Evolutionary conservation across 2,329 filamentous ascomycete species (phyloP), one percentile per base, ranked within the genome.

Genomic region (Botrytis squamosa): DNA sequence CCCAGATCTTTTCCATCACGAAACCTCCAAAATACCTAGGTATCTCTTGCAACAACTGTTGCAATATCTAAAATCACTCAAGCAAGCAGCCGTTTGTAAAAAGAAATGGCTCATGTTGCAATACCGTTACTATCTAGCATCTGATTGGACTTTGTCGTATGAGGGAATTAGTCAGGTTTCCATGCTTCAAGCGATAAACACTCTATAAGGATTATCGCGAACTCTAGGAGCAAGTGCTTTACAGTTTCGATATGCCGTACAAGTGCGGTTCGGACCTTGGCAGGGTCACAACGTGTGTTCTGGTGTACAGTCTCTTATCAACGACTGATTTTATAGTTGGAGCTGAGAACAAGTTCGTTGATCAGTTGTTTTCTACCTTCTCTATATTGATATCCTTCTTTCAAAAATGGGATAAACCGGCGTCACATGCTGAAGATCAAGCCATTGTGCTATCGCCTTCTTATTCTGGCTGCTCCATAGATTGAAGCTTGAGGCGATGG

Each of bases 81-180:
- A n/a, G 52, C 55, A 69, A 46, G 33, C 14, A 46, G 52, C 52
- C 71, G 52, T 40, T 38, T 38, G 52, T 40, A 25, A 42, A 69
- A 57, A 62, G 60, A 57, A 72, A 71, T 69, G 52, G 71, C 71
- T 72, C 71, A 72, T 68, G 6, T 33, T 69, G 52, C 71, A 44
- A 38, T 33, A 62, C 71, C 46, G 12, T 49, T 46, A 44, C 29
- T 16, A 49, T 16, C 44, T n/a, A 18, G 16, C 18, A 40, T 16
- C 36, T 33, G 22, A 38, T 20, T 25, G 52, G 33, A 59, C 46
- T n/a, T 49, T 36, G 49, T 49, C 33, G 18, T 18, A 42, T 72
- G 70, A 68, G 62, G 62, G 70, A 72, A 72, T 69, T 72, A 49
- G 40, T 49, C 42, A 42, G 42, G 22, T 69, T 29, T 9, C 38